Percentiles rank a stretch among this genome's conserved stretches.
These are phyloP conservation scores for Chlorella sp. DNA, from an alignment of 139 green algal species.

Conservation along the genomic window DNA sequence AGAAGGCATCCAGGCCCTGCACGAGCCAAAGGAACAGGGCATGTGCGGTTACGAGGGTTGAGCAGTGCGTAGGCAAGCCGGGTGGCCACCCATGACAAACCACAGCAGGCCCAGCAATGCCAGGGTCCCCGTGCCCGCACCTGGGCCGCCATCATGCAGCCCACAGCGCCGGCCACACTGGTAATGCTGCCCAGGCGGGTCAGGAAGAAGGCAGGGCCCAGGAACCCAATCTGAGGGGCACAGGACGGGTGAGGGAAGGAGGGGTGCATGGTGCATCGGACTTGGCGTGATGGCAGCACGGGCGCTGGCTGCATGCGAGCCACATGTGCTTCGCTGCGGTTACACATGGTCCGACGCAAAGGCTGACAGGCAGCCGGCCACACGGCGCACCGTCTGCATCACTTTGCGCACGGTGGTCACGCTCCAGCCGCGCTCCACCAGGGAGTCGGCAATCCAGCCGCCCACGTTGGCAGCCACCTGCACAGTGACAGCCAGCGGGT, in stretches of 20 bases:
- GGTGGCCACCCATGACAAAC: too few relatives aligned
- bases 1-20: not conserved
- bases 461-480: slow-evolving; percentile 83
- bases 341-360: too few relatives aligned
- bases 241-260: not conserved
- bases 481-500: too few relatives aligned
- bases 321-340: too few relatives aligned
- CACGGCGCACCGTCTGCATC: slow-evolving; percentile 83
- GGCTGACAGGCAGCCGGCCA: too few relatives aligned
- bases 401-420: slow-evolving; percentile 93
- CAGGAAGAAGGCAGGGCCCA: slow-evolving; percentile 96
- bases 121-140: slow-evolving; percentile 71
- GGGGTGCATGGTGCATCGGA: too few relatives aligned
- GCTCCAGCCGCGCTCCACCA: slow-evolving; percentile 72
- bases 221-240: slow-evolving; percentile 88
- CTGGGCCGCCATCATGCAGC: slow-evolving; percentile 93
- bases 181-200: slow-evolving; percentile 79
- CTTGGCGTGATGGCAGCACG: too few relatives aligned
- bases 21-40: not conserved
- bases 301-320: not conserved
- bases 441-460: slow-evolving; percentile 91
- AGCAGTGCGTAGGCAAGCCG: too few relatives aligned
- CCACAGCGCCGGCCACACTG: slow-evolving; percentile 75
- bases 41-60: too few relatives aligned
- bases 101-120: slow-evolving; percentile 70